Conservation (phyloP, 192 early-diverging fungal genomes). For the Phycomyces nitens region DNA sequence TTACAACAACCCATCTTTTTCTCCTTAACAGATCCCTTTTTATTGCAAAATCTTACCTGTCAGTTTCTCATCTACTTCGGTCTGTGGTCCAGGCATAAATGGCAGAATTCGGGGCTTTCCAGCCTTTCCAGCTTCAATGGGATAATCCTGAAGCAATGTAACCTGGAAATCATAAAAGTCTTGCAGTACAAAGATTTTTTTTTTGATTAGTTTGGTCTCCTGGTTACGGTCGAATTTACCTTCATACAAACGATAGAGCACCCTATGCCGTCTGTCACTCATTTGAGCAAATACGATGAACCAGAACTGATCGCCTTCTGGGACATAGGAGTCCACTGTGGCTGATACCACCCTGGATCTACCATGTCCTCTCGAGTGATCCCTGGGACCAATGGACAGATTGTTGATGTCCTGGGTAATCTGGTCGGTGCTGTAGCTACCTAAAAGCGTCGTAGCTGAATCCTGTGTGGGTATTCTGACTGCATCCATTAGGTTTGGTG, state of each 20-base stretch:
- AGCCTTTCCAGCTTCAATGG: constrained; percentile 47
- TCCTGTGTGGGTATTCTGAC: too few species aligned
- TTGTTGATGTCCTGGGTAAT: too few species aligned
- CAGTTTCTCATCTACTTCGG: constrained; percentile 56
- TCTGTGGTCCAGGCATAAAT: constrained; percentile 53
- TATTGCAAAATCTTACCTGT: constrained; percentile 16
- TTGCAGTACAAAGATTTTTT: not conserved
- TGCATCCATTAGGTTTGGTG: too few species aligned
- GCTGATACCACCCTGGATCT: constrained; percentile 41
- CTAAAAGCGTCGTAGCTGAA: too few species aligned
- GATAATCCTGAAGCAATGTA: constrained; percentile 54
- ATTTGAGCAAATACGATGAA: constrained; percentile 61
- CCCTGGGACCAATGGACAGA: not conserved
- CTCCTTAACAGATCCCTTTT: too few species aligned
- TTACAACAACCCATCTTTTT: too few species aligned
- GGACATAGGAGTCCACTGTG: constrained; percentile 60
- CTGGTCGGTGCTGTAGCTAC: too few species aligned
- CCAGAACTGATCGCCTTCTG: constrained; percentile 67
- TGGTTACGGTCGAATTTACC: too few species aligned
- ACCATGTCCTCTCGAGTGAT: constrained; percentile 10
- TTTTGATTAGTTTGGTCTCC: not conserved
- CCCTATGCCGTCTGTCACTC: constrained; percentile 51
- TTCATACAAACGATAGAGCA: constrained; percentile 70
- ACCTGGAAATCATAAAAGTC: constrained; percentile 69
- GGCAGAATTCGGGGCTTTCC: constrained; percentile 46